Percentiles rank a stretch among this genome's conserved stretches.
Evolutionary conservation across 352 stramenopile species (phyloP).

Genomic region (Aphanomyces invadans): DNA sequence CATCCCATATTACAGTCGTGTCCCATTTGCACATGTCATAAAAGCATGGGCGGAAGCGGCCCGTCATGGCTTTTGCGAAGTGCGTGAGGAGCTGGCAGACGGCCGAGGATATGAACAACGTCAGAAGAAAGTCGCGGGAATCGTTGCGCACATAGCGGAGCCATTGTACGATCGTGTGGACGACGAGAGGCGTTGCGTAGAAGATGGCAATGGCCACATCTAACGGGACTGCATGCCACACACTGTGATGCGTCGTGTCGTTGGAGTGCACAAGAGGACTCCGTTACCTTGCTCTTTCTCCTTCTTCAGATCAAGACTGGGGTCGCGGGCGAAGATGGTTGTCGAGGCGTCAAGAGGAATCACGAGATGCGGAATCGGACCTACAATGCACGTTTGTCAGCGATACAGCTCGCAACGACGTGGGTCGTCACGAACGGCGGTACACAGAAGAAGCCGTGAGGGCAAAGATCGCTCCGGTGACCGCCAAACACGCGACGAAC

Average conservation of each 20-base stretch:
- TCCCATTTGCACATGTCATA: slow-evolving; percentile 74
- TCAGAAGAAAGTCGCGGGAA: slow-evolving; percentile 65
- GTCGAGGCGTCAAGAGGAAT: slow-evolving; percentile 39
- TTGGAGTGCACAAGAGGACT: not conserved
- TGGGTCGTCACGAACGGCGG: slow-evolving; percentile 32
- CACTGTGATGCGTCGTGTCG: too few relatives aligned
- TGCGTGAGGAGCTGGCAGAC: slow-evolving; percentile 54
- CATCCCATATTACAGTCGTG: slow-evolving; percentile 56
- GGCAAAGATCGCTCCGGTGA: slow-evolving; percentile 40
- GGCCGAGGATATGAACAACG: slow-evolving; percentile 41
- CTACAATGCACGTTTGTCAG: too few relatives aligned
- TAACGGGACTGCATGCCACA: slow-evolving; percentile 50
- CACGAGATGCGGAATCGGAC: slow-evolving; percentile 45
- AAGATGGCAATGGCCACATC: slow-evolving; percentile 35
- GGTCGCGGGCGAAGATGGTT: slow-evolving; percentile 47
- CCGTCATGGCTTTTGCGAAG: slow-evolving; percentile 60
- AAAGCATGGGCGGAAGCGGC: slow-evolving; percentile 64
- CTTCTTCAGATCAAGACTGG: slow-evolving; percentile 50
- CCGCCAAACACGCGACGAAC: slow-evolving; percentile 40
- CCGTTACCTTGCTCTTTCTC: slow-evolving; percentile 36
- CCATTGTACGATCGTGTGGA: slow-evolving; percentile 44
- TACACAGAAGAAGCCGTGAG: slow-evolving; percentile 50
- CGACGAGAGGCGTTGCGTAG: slow-evolving; percentile 33
- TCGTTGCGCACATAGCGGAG: slow-evolving; percentile 52
- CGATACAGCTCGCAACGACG: too few relatives aligned